phyloP scores from a whole-genome alignment of 306 rosid genomes.

The Biancaea sappan region DNA sequence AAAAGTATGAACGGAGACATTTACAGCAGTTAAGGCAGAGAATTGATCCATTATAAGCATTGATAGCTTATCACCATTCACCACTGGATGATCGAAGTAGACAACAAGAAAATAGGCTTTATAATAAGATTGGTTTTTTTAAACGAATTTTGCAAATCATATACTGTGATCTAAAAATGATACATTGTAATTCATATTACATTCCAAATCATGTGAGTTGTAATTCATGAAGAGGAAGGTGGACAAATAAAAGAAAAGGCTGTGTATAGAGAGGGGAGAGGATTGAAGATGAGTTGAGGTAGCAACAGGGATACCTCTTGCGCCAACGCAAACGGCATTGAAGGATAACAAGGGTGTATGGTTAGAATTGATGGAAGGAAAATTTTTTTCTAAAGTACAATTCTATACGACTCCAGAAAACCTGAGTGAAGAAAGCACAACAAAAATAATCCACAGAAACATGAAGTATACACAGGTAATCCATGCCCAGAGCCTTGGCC shows the following conservation, averaged over 20 bases:
- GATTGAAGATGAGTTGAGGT: neutral
- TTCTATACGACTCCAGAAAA: conserved; percentile 74
- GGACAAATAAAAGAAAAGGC: neutral
- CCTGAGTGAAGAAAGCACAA: conserved; percentile 75
- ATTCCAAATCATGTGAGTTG: neutral
- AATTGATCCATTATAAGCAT: neutral
- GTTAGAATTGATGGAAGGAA: neutral
- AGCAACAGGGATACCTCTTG: neutral
- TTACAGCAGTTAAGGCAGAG: neutral
- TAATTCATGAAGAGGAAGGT: neutral
- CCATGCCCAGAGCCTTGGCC: conserved; percentile 97
- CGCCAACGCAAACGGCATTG: neutral
- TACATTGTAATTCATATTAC: neutral
- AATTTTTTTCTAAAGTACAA: neutral
- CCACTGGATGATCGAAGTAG: neutral
- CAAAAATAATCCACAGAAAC: conserved; percentile 80
- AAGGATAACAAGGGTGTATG: neutral
- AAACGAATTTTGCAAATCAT: neutral
- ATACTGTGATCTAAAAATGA: neutral
- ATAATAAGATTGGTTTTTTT: neutral
- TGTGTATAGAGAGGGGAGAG: neutral
- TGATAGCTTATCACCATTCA: neutral
- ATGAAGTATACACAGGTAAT: conserved; percentile 65
- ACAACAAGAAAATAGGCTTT: neutral
- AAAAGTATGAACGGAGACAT: neutral